phyloP scores from a whole-genome alignment of 169 alveolate genomes.

The Cryptosporidium parvum region DNA sequence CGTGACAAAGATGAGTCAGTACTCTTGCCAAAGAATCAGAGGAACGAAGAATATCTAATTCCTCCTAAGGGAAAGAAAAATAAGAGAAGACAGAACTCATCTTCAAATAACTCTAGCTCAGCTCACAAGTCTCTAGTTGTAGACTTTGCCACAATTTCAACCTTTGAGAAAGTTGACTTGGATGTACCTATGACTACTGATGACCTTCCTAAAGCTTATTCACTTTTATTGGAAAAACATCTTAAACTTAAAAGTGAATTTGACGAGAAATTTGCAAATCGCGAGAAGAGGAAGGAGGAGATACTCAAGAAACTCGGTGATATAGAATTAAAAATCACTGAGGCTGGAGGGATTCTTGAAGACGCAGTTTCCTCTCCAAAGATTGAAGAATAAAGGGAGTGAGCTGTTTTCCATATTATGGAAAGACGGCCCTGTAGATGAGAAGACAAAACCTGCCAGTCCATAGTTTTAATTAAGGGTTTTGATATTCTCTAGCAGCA shows the following conservation, averaged over 20 bases:
- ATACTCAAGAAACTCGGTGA: conserved; percentile 50
- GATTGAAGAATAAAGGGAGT: conserved; percentile 35
- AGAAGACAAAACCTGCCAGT: conserved; percentile 1
- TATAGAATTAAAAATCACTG: conserved; percentile 34
- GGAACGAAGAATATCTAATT: conserved; percentile 65
- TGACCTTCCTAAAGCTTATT: conserved; percentile 43
- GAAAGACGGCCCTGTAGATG: background rate
- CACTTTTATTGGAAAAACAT: conserved; percentile 40
- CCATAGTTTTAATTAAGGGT: conserved; percentile 3
- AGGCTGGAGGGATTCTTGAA: conserved; percentile 55
- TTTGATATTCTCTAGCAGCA: background rate
- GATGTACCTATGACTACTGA: conserved; percentile 70
- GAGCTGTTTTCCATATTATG: background rate
- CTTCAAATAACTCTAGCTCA: background rate
- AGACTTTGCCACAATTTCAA: conserved; percentile 52
- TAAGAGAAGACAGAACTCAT: conserved; percentile 27
- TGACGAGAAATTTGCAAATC: conserved; percentile 67
- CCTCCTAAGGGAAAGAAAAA: conserved; percentile 65
- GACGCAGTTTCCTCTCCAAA: conserved; percentile 13
- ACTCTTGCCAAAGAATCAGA: conserved; percentile 62
- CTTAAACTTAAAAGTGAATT: conserved; percentile 36
- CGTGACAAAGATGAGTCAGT: conserved; percentile 67
- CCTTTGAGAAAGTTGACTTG: conserved; percentile 63
- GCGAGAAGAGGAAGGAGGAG: conserved; percentile 73
- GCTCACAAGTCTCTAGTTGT: conserved; percentile 42